Conservation (phyloP, 208 protist genomes). For the Spongospora subterranea region DNA sequence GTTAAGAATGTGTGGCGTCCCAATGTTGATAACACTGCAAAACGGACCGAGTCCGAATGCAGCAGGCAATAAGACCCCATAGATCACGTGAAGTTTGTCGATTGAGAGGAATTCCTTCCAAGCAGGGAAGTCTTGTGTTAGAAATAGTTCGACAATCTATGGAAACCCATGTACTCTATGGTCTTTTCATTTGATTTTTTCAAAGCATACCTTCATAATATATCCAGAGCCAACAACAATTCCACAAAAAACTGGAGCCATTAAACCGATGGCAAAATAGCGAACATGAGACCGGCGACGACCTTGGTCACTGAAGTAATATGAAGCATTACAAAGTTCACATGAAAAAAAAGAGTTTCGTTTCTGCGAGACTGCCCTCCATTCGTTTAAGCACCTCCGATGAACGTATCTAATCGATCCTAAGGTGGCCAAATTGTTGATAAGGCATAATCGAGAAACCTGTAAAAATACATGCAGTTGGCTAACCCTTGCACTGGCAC, state of each 20-base stretch:
- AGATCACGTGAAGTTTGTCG: neutral
- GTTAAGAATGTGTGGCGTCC: neutral
- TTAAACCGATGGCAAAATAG: neutral
- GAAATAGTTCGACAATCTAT: neutral
- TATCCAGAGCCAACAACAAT: neutral
- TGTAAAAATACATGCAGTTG: constrained; percentile 10
- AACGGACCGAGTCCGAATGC: neutral
- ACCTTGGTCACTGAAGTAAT: neutral
- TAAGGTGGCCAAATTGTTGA: neutral
- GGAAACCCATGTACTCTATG: neutral
- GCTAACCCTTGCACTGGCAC: neutral
- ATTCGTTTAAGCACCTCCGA: neutral
- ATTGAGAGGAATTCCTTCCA: neutral
- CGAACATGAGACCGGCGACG: neutral
- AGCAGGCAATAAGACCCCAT: neutral
- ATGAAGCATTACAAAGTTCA: neutral
- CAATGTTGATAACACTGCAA: neutral
- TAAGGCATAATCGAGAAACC: neutral
- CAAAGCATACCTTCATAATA: neutral
- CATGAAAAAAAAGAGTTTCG: neutral
- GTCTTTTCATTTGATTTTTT: neutral
- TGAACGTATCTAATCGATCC: neutral
- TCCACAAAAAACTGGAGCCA: neutral
- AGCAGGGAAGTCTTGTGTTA: neutral
- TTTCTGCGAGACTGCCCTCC: neutral